A percentile compares a stretch with the other conserved stretches of the same genome.
Conservation (phyloP, 2,329 filamentous ascomycete species). For the Talaromyces sp. region DNA sequence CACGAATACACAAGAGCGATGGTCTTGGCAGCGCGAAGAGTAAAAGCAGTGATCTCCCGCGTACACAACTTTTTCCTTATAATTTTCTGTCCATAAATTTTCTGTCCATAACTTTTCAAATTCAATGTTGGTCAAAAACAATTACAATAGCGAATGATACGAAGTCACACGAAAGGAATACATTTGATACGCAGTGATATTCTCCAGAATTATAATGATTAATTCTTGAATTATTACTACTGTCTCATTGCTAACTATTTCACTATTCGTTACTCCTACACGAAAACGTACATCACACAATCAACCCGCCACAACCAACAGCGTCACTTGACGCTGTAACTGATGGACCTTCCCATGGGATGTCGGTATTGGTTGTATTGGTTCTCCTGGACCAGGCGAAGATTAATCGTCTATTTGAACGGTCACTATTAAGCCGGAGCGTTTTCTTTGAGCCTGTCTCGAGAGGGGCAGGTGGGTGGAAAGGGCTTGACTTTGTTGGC, state of each 20-base stretch:
- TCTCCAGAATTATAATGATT: not conserved
- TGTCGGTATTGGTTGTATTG: conserved; percentile 67
- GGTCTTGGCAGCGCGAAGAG: not conserved
- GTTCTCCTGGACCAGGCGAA: conserved; percentile 69
- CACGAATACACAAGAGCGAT: not conserved
- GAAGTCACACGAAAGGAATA: not conserved
- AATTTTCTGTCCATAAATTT: not conserved
- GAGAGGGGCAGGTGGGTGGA: conserved; percentile 84
- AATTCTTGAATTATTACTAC: not conserved
- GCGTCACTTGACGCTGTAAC: conserved; percentile 54
- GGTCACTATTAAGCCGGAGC: conserved; percentile 99
- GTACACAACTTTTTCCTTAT: not conserved
- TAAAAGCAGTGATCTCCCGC: not conserved
- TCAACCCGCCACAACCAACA: conserved; percentile 52
- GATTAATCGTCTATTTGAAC: conserved; percentile 50
- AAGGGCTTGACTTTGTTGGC: conserved; percentile 94
- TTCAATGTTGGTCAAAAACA: not conserved
- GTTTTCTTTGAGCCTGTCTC: conserved; percentile 73
- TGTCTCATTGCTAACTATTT: not conserved
- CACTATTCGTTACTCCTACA: not conserved
- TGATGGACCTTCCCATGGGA: conserved; percentile 61
- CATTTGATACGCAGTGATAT: not conserved
- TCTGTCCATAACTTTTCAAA: not conserved
- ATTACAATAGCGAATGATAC: not conserved
- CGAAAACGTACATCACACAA: not conserved